These are phyloP conservation scores for Tetracentron sinense DNA, from an alignment of 164 flowering plant species.

Conservation along the genomic window DNA sequence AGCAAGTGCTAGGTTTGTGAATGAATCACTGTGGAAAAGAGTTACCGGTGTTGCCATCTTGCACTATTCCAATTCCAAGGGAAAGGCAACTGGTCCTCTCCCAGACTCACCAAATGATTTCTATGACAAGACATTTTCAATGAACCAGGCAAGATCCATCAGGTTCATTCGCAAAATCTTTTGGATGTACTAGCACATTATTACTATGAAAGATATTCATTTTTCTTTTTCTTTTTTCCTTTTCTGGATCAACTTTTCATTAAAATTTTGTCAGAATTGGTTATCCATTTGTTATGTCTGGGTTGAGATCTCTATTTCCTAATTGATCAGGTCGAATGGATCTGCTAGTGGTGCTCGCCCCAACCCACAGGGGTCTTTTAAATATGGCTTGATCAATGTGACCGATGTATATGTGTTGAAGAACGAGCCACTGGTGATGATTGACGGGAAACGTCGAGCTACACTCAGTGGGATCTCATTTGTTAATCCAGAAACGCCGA, in stretches of 20 bases:
- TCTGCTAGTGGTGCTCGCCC: constrained; percentile 98
- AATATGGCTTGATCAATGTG: constrained; percentile 88
- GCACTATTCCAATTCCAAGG: constrained; percentile 84
- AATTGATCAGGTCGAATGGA: constrained; percentile 69
- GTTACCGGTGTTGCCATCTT: constrained; percentile 92
- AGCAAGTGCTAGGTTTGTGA: constrained; percentile 94
- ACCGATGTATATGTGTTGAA: constrained; percentile 74
- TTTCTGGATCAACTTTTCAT: neutral
- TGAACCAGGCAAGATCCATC: constrained; percentile 98
- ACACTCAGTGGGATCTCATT: constrained; percentile 81
- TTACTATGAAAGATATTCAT: neutral
- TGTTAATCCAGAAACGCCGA: constrained; percentile 69
- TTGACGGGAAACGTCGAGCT: constrained; percentile 58
- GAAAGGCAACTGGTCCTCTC: constrained; percentile 74
- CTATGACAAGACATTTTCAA: constrained; percentile 84
- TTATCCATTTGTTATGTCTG: neutral
- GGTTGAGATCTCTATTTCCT: neutral
- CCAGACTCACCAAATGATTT: constrained; percentile 81
- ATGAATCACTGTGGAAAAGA: constrained; percentile 69
- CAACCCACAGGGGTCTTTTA: constrained; percentile 94
- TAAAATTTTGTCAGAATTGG: neutral
- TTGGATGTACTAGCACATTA: neutral
- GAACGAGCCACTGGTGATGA: constrained; percentile 59
- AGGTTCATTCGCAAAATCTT: constrained; percentile 44
- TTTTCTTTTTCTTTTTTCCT: neutral